These are phyloP conservation scores for Fusarium liriodendri DNA, from an alignment of 2,329 filamentous ascomycete species.

Conservation along the genomic window DNA sequence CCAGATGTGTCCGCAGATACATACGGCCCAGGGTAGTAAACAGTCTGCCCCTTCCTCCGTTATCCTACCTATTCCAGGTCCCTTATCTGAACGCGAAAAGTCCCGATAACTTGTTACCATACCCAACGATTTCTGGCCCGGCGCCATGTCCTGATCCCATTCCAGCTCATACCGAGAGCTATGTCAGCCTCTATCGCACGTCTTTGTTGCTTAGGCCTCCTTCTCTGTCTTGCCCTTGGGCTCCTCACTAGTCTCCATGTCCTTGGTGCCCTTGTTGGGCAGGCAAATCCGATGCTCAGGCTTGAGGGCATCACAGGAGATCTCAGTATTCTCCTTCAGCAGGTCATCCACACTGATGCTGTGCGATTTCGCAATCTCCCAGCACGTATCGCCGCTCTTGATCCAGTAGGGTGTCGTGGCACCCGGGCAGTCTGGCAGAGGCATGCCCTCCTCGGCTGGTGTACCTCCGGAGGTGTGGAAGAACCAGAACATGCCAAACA, in stretches of 20 bases:
- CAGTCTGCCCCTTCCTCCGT: neutral
- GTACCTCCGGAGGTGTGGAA: slow-evolving; percentile 47
- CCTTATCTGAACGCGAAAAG: neutral
- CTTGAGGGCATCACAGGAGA: slow-evolving; percentile 60
- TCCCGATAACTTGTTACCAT: neutral
- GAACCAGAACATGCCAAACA: slow-evolving; percentile 63
- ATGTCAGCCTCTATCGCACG: neutral
- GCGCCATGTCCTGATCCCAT: slow-evolving; percentile 1
- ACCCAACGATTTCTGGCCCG: neutral
- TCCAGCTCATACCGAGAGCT: slow-evolving; percentile 2
- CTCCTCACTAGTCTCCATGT: neutral
- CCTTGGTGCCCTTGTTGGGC: slow-evolving; percentile 40
- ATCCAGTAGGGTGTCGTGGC: slow-evolving; percentile 54
- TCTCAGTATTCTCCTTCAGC: slow-evolving; percentile 55
- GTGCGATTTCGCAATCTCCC: slow-evolving; percentile 59
- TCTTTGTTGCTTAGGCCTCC: neutral
- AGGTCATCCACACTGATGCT: slow-evolving; percentile 59
- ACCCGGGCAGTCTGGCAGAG: slow-evolving; percentile 42
- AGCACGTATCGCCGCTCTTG: slow-evolving; percentile 62
- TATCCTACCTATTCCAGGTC: neutral
- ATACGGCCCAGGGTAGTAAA: neutral
- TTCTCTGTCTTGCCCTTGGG: neutral
- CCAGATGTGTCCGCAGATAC: neutral
- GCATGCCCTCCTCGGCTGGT: slow-evolving; percentile 26
- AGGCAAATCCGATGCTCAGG: slow-evolving; percentile 60